These are phyloP conservation scores for Tulasnella sp. DNA, from an alignment of 768 basidiomycete genomes.

Conservation along the genomic window DNA sequence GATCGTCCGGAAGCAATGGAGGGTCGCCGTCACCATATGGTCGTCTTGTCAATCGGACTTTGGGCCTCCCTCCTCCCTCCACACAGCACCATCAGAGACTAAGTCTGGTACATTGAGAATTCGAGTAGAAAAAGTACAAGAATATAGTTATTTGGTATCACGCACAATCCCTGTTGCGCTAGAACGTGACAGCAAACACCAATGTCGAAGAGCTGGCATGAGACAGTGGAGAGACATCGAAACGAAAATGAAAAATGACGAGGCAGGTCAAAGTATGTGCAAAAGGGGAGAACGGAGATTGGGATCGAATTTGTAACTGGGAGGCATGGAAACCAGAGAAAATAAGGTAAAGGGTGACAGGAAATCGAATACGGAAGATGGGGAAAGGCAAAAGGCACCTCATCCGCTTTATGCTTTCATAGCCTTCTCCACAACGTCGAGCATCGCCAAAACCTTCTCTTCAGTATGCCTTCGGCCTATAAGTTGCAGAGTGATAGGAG, in stretches of 20 bases:
- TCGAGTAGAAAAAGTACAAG: not conserved
- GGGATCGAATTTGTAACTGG: not conserved
- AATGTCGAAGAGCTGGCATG: not conserved
- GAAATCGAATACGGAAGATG: not conserved
- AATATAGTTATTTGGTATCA: not conserved
- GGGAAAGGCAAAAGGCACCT: not conserved
- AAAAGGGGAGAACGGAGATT: not conserved
- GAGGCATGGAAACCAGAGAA: not conserved
- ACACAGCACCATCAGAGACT: not conserved
- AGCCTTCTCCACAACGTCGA: constrained; percentile 32
- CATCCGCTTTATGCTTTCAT: constrained; percentile 6
- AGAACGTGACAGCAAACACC: not conserved
- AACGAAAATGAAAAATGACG: not conserved
- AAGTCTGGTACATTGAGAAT: not conserved
- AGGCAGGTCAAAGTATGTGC: not conserved
- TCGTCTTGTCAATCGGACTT: not conserved
- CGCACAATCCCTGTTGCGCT: not conserved
- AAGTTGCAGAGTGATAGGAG: constrained; percentile 38
- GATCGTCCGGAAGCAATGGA: not conserved
- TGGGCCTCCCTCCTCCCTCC: not conserved
- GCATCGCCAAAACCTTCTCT: constrained; percentile 36
- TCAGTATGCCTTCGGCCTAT: constrained; percentile 41
- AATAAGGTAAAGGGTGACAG: not conserved
- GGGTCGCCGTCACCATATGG: not conserved
- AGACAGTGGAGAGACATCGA: not conserved